Evolutionary conservation across 1,284 basidiomycete species (phyloP).

Genomic region (Peniophora sp.): DNA sequence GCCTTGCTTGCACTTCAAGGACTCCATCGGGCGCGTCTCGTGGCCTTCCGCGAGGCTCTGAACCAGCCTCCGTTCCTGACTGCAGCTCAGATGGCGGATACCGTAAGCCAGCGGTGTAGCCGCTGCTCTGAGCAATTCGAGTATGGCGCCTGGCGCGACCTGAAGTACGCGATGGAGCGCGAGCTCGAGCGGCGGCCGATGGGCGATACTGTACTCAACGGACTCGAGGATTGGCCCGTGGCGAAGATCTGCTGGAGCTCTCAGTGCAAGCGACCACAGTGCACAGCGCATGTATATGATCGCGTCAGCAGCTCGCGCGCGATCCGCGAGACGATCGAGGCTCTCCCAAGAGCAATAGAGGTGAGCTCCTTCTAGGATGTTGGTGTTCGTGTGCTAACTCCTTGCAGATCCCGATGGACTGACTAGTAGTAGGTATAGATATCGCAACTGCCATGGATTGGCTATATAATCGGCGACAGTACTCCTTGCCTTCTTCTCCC

Average conservation of each 20-base stretch:
- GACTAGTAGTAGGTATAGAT: background rate
- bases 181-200: slow-evolving; percentile 52
- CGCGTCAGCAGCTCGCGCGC: slow-evolving; percentile 43
- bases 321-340: slow-evolving; percentile 44
- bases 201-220: slow-evolving; percentile 45
- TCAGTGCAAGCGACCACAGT: slow-evolving; percentile 35
- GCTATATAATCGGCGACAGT: background rate
- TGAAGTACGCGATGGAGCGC: slow-evolving; percentile 43
- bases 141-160: slow-evolving; percentile 55
- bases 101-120: slow-evolving; percentile 35
- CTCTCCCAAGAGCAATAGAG: slow-evolving; percentile 34
- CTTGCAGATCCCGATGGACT: background rate
- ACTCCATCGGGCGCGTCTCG: slow-evolving; percentile 43
- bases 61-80: slow-evolving; percentile 53
- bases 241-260: slow-evolving; percentile 52
- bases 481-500: background rate
- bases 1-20: slow-evolving; percentile 45
- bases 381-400: background rate
- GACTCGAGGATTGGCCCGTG: slow-evolving; percentile 46
- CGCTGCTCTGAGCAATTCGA: slow-evolving; percentile 40
- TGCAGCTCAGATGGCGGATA: slow-evolving; percentile 24
- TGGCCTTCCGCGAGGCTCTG: slow-evolving; percentile 37
- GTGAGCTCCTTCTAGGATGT: background rate
- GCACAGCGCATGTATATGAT: slow-evolving; percentile 47
- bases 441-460: background rate